phyloP scores from a whole-genome alignment of 2,329 filamentous ascomycete genomes.

The Penicillium nordicum region DNA sequence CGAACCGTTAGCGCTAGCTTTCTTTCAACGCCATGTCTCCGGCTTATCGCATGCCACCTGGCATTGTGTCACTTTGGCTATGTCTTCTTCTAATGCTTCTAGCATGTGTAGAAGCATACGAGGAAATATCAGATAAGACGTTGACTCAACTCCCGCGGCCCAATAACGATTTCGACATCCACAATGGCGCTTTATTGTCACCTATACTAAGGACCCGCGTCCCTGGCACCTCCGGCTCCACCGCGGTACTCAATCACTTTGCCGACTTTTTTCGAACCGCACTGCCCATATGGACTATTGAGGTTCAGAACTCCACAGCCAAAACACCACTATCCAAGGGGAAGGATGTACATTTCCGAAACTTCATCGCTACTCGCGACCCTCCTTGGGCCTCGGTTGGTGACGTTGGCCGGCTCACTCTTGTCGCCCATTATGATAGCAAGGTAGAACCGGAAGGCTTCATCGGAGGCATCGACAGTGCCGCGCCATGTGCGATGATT shows the following conservation, averaged over 20 bases:
- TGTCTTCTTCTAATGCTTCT: slow-evolving; percentile 22
- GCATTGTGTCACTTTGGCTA: slow-evolving; percentile 28
- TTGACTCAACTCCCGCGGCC: slow-evolving; percentile 69
- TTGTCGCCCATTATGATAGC: slow-evolving; percentile 93
- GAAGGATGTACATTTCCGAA: slow-evolving; percentile 74
- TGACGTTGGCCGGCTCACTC: slow-evolving; percentile 73
- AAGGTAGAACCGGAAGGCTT: slow-evolving; percentile 78
- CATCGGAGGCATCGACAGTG: slow-evolving; percentile 89
- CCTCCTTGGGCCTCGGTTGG: slow-evolving; percentile 75
- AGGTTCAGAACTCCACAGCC: slow-evolving; percentile 86
- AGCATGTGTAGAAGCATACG: slow-evolving; percentile 47
- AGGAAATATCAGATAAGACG: slow-evolving; percentile 68
- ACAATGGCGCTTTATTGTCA: slow-evolving; percentile 70
- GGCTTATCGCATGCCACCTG: slow-evolving; percentile 28
- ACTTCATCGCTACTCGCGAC: slow-evolving; percentile 81
- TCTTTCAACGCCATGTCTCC: slow-evolving; percentile 23
- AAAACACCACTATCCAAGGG: slow-evolving; percentile 73
- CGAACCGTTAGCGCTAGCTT: slow-evolving; percentile 11
- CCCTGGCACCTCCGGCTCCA: slow-evolving; percentile 75
- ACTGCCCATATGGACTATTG: slow-evolving; percentile 74
- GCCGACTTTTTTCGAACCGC: slow-evolving; percentile 71
- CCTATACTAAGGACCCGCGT: slow-evolving; percentile 87
- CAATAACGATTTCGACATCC: slow-evolving; percentile 72
- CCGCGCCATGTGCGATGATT: slow-evolving; percentile 89
- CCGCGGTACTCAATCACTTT: slow-evolving; percentile 74